Percentiles rank a stretch among this genome's conserved stretches.
Conservation (phyloP, 1,139 yeast genomes). For the Taiozyma onychis region DNA sequence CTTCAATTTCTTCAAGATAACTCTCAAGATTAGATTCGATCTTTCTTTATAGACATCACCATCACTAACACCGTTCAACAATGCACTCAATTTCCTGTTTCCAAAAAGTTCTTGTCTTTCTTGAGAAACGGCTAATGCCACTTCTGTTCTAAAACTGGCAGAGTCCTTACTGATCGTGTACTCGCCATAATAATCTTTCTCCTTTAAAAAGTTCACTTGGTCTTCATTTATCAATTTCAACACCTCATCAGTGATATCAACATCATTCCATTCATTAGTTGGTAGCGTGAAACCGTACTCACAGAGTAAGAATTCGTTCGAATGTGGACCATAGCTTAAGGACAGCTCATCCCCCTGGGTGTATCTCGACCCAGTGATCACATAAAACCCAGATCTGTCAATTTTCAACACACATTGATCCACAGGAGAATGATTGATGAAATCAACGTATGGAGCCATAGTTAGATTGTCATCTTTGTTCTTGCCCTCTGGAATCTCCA, state of each 20-base stretch:
- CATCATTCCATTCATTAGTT: constrained; percentile 59
- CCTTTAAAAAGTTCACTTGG: constrained; percentile 43
- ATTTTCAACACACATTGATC: constrained; percentile 49
- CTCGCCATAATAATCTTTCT: constrained; percentile 59
- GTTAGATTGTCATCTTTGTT: constrained; percentile 63
- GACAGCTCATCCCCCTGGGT: constrained; percentile 50
- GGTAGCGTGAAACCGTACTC: constrained; percentile 79
- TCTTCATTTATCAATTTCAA: constrained; percentile 31
- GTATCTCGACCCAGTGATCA: constrained; percentile 35
- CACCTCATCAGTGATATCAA: constrained; percentile 52
- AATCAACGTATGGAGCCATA: constrained; percentile 88
- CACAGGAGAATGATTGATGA: constrained; percentile 65
- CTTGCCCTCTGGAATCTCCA: constrained; percentile 53
- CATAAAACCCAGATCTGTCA: constrained; percentile 46
- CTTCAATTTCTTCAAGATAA: constrained; percentile 31
- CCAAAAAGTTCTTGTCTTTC: constrained; percentile 30
- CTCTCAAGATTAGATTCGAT: constrained; percentile 28
- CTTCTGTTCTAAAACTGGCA: constrained; percentile 67
- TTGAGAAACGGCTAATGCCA: constrained; percentile 64
- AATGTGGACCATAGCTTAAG: constrained; percentile 84
- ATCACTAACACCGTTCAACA: constrained; percentile 37
- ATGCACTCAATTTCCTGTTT: constrained; percentile 22
- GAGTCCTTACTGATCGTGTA: constrained; percentile 53
- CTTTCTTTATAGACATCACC: constrained; percentile 36
- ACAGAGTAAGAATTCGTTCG: constrained; percentile 70